These are phyloP conservation scores for Cajanus cajan DNA, from an alignment of 306 rosid species.

Conservation along the genomic window DNA sequence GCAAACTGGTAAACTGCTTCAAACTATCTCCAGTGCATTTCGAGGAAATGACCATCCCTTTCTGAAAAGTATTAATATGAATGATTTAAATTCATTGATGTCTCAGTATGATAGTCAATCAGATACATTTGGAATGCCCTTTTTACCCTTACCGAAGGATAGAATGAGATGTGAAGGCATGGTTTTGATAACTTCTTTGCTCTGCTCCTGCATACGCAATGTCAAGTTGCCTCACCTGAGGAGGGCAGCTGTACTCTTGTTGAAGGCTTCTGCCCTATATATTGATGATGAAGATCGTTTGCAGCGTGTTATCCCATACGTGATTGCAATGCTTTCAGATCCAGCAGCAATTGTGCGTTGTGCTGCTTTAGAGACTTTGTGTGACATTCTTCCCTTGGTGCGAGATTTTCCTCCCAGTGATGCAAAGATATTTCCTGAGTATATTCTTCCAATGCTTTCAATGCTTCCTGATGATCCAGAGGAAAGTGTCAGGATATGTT, in stretches of 20 bases:
- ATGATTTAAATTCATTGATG: slow-evolving; percentile 70
- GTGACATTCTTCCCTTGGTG: slow-evolving; percentile 88
- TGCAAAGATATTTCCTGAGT: slow-evolving; percentile 93
- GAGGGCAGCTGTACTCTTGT: slow-evolving; percentile 83
- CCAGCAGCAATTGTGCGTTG: slow-evolving; percentile 94
- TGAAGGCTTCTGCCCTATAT: slow-evolving; percentile 85
- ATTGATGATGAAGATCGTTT: slow-evolving; percentile 92
- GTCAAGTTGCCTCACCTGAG: slow-evolving; percentile 90
- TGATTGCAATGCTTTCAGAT: slow-evolving; percentile 91
- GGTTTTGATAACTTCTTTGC: slow-evolving; percentile 91
- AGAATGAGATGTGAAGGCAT: slow-evolving; percentile 93
- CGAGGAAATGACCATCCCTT: slow-evolving; percentile 85
- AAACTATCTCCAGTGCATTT: slow-evolving; percentile 72
- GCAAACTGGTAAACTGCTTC: slow-evolving; percentile 81
- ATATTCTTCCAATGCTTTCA: slow-evolving; percentile 96
- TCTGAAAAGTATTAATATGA: slow-evolving; percentile 70
- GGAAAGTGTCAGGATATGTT: slow-evolving; percentile 97
- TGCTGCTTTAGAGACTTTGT: slow-evolving; percentile 91
- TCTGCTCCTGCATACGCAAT: slow-evolving; percentile 93
- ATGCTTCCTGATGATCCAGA: slow-evolving; percentile 99
- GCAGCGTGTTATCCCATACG: slow-evolving; percentile 94
- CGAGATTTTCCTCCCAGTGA: slow-evolving; percentile 98
- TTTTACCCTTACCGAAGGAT: slow-evolving; percentile 74
- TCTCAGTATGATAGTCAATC: slow-evolving; percentile 86
- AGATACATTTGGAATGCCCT: slow-evolving; percentile 87